Conservation (phyloP, 2,329 filamentous ascomycete genomes). For the Xylariaceae sp. region DNA sequence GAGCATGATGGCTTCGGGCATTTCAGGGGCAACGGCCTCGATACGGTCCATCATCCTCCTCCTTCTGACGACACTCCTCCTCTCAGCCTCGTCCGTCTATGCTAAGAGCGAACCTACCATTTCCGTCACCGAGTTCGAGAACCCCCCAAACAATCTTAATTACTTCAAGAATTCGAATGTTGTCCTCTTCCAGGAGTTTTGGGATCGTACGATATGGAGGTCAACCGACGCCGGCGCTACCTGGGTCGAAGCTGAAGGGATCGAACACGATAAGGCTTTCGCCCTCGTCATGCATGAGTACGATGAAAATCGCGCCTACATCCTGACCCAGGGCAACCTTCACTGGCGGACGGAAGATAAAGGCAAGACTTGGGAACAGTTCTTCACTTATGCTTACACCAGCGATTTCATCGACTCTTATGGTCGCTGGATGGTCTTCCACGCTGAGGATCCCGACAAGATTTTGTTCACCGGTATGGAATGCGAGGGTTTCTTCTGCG, state of each 20-base stretch:
- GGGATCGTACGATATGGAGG: constrained; percentile 64
- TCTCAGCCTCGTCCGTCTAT: constrained; percentile 28
- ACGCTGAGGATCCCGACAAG: constrained; percentile 76
- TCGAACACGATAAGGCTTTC: constrained; percentile 59
- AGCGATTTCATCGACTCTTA: constrained; percentile 46
- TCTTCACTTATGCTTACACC: constrained; percentile 58
- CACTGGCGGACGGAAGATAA: constrained; percentile 84
- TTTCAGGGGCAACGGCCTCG: constrained; percentile 41
- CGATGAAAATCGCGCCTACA: constrained; percentile 74
- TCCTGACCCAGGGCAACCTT: constrained; percentile 61
- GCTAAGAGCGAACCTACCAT: constrained; percentile 65
- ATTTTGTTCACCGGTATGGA: constrained; percentile 79
- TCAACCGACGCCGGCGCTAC: constrained; percentile 75
- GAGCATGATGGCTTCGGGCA: constrained; percentile 52
- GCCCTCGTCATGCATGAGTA: constrained; percentile 73
- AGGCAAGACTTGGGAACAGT: constrained; percentile 76
- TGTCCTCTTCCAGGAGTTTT: constrained; percentile 67
- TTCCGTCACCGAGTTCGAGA: constrained; percentile 59
- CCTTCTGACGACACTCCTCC: constrained; percentile 32
- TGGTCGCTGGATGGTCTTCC: constrained; percentile 63
- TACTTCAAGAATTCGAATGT: constrained; percentile 91
- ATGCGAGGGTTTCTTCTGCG: constrained; percentile 61
- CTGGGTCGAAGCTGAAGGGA: constrained; percentile 64
- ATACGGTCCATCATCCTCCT: constrained; percentile 29
- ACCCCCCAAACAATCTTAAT: constrained; percentile 64